These are phyloP conservation scores for Chamaecrista fasciculata DNA, from an alignment of 306 rosid genomes.

Conservation along the genomic window DNA sequence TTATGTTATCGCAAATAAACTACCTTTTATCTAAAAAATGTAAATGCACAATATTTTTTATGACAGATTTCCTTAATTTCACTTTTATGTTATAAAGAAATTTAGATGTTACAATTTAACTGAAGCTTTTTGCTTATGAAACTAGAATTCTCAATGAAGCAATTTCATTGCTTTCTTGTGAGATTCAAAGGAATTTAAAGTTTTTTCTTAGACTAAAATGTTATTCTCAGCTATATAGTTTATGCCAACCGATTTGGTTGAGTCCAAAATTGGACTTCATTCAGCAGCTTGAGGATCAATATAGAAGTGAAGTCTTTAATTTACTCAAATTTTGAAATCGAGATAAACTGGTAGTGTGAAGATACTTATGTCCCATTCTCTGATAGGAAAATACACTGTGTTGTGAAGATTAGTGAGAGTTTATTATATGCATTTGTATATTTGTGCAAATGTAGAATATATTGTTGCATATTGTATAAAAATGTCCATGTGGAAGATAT, in stretches of 20 bases:
- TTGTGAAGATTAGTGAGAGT: not conserved
- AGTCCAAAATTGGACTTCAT: not conserved
- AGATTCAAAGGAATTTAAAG: not conserved
- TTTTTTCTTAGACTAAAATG: not conserved
- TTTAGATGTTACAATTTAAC: not conserved
- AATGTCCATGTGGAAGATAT: conserved; percentile 6
- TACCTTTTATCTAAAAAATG: too few relatives aligned
- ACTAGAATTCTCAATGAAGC: not conserved
- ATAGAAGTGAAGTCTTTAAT: not conserved
- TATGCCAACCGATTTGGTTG: not conserved
- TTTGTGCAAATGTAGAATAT: not conserved
- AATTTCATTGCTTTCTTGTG: not conserved
- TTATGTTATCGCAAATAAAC: too few relatives aligned
- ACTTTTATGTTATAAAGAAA: not conserved
- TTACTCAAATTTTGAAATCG: not conserved
- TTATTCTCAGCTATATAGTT: conserved; percentile 1
- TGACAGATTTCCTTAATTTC: not conserved
- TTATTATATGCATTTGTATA: not conserved
- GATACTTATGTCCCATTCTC: too few relatives aligned
- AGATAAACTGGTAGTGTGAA: too few relatives aligned
- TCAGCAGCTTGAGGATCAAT: conserved; percentile 1
- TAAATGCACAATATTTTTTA: not conserved
- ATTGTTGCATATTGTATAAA: not conserved
- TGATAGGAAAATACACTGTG: not conserved
- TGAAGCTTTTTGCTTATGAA: not conserved